phyloP scores from a whole-genome alignment of 345 rosid species.

The Cardamine chenopodiifolia region DNA sequence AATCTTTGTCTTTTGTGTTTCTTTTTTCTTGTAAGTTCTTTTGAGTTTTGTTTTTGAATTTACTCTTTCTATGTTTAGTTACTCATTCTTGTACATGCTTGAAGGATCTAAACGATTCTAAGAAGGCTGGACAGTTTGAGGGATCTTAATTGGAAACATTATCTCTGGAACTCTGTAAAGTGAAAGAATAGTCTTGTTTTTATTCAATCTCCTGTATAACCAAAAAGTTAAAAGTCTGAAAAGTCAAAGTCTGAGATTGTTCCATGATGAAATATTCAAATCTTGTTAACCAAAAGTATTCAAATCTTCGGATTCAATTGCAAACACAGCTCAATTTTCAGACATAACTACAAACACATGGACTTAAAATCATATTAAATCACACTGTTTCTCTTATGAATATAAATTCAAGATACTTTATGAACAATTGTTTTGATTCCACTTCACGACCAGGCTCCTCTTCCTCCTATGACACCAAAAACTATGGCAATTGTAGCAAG shows the following conservation, averaged over 20 bases:
- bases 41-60: not conserved
- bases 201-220: not conserved
- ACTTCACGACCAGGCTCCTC: slow-evolving; percentile 32
- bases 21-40: not conserved
- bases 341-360: not conserved
- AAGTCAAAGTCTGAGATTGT: not conserved
- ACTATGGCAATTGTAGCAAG: slow-evolving; percentile 34
- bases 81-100: not conserved
- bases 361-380: not conserved
- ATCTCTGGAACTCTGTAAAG: not conserved
- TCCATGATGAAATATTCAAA: not conserved
- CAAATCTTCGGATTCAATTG: not conserved
- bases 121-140: not conserved
- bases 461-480: slow-evolving; percentile 24
- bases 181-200: not conserved
- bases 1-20: not conserved
- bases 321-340: not conserved
- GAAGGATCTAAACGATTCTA: not conserved
- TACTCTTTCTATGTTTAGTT: not conserved
- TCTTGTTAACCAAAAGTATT: not conserved
- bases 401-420: not conserved
- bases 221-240: too few relatives aligned
- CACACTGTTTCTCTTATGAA: not conserved
- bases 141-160: not conserved
- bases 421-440: not conserved